Evolutionary conservation across 148 eudicot species (phyloP), one percentile per base, ranked within the genome.

Genomic region (Spergularia marina): DNA sequence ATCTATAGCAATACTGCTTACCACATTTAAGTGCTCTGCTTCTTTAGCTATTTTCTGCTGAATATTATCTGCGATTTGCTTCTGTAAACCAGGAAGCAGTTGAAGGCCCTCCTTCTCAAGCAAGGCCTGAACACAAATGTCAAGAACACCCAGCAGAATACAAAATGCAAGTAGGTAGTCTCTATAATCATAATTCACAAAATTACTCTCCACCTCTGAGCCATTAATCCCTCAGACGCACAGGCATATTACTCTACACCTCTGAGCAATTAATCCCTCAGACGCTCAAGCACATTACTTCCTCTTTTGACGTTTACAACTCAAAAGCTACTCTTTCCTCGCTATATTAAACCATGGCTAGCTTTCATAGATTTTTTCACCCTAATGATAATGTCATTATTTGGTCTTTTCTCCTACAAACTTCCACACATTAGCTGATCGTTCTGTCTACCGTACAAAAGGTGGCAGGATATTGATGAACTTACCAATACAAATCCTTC

Each of bases 401-500:
- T 41, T 41, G 8, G 6, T 41, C 44, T 41, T 41, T 41, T 41
- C 8, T 44, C 49, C 49, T 44, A 44, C 4, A 44, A 44, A 44
- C 1, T 6, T 44, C 49, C 9, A 44, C 49, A 44, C 7, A 6
- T 44, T 44, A 44, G 21, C 30, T 53, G 12, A 11, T 34, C 39
- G 20, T 13, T 53, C 17, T 65, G 64, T 4, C 20, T 53, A 53
- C 52, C 51, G 21, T 4, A 2, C 47, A 65, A 54, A 51, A 18
- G 15, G 47, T 44, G 49, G 10, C 49, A 44, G 10, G 49, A 44
- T 6, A 44, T 44, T 6, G 17, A 57, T 69, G 39, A 25, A 77
- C 76, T 79, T 81, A 91, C 93, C 93, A 89, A 74, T 51, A 82
- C 82, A 74, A 83, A 85, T n/a, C 89, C 87, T 76, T 83, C 90